A percentile compares a stretch with the other conserved stretches of the same genome.
These are phyloP conservation scores for Lipomyces lipofer DNA, from an alignment of 805 yeast genomes.

Conservation along the genomic window DNA sequence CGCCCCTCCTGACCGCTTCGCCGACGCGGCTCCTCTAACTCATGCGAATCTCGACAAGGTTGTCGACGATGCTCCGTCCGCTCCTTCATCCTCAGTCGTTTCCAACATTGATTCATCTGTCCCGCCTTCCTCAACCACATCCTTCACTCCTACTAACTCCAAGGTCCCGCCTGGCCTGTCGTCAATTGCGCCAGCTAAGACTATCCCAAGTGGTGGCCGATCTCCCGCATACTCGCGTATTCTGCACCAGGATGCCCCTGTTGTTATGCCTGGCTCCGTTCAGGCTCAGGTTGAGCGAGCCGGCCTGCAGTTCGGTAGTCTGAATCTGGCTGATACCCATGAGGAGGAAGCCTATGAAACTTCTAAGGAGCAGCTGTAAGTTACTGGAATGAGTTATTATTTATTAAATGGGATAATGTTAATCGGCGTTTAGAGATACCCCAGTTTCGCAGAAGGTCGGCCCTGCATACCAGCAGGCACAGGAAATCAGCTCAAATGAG, in stretches of 20 bases:
- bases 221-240: conserved; percentile 39
- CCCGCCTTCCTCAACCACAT: conserved; percentile 9
- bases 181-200: conserved; percentile 13
- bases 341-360: conserved; percentile 21
- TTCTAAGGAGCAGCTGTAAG: conserved; percentile 4
- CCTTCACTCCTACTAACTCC: conserved; percentile 26
- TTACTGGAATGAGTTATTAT: neutral
- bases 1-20: conserved; percentile 2
- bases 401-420: neutral
- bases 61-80: conserved; percentile 30
- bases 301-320: conserved; percentile 65
- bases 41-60: conserved; percentile 30
- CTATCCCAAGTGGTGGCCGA: conserved; percentile 8
- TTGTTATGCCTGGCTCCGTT: conserved; percentile 55
- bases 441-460: conserved; percentile 6
- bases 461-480: conserved; percentile 11
- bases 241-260: conserved; percentile 48
- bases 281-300: conserved; percentile 49
- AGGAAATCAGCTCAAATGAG: neutral
- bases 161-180: conserved; percentile 33
- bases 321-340: conserved; percentile 41
- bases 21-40: conserved; percentile 26
- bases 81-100: conserved; percentile 34
- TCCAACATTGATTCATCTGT: conserved; percentile 30
- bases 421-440: neutral